Evolutionary conservation across 2,329 filamentous ascomycete species (phyloP).

Genomic region (Fonsecaea pedrosoi): DNA sequence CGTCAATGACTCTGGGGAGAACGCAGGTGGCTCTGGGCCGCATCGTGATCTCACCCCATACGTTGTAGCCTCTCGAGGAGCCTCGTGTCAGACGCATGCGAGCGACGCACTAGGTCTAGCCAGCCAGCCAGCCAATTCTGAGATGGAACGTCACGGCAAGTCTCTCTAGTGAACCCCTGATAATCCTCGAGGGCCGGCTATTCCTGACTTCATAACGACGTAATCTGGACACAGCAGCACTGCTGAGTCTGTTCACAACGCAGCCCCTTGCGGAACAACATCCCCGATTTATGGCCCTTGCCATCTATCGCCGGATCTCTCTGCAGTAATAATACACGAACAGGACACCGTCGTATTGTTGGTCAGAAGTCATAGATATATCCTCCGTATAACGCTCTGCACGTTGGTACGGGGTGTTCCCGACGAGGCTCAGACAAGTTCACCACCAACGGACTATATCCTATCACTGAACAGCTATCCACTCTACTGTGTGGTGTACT

Average conservation of each 20-base stretch:
- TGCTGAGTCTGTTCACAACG: neutral
- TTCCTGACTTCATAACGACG: neutral
- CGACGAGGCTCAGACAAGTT: too few relatives aligned
- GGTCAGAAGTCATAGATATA: too few relatives aligned
- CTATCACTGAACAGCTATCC: too few relatives aligned
- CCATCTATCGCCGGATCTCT: neutral
- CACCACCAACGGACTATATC: too few relatives aligned
- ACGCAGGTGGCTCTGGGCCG: neutral
- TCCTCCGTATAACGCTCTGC: too few relatives aligned
- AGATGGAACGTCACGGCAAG: neutral
- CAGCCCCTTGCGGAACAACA: neutral
- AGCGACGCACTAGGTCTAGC: neutral
- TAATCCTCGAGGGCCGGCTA: neutral
- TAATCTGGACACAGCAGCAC: neutral
- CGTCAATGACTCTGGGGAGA: neutral
- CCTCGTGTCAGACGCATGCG: neutral
- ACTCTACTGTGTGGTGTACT: too few relatives aligned
- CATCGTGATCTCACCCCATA: neutral
- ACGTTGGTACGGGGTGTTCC: too few relatives aligned
- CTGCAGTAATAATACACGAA: too few relatives aligned
- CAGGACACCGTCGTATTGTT: too few relatives aligned
- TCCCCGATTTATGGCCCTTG: neutral
- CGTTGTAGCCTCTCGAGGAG: neutral
- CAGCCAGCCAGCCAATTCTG: neutral
- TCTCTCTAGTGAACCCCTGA: neutral